Evolutionary conservation across 2,329 filamentous ascomycete genomes (phyloP).

Genomic region (Alternaria postmessia): DNA sequence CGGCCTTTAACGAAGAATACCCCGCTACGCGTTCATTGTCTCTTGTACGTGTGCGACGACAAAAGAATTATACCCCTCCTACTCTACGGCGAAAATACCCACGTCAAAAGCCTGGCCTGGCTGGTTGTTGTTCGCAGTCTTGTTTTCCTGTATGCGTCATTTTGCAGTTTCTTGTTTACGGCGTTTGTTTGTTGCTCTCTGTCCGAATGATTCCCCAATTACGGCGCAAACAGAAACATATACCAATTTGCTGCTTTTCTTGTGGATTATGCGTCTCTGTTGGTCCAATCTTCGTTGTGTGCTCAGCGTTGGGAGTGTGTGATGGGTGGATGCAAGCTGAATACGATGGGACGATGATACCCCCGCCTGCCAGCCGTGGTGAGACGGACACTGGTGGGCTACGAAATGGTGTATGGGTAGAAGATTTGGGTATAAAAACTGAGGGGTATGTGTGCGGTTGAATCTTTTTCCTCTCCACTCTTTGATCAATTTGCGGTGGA

Average conservation of each 20-base stretch:
- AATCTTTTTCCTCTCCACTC: neutral
- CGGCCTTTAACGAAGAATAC: constrained; percentile 50
- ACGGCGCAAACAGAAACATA: constrained; percentile 54
- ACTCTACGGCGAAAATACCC: constrained; percentile 41
- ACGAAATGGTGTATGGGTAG: constrained; percentile 12
- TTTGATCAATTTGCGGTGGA: neutral
- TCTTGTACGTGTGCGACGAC: constrained; percentile 43
- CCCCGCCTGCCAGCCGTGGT: constrained; percentile 28
- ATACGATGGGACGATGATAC: constrained; percentile 28
- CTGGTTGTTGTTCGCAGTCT: constrained; percentile 30
- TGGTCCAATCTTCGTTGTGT: constrained; percentile 1
- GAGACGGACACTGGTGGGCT: constrained; percentile 32
- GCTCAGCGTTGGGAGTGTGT: neutral
- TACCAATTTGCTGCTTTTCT: constrained; percentile 52
- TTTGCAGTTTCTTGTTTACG: constrained; percentile 25
- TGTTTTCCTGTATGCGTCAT: constrained; percentile 32
- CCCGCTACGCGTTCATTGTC: constrained; percentile 39
- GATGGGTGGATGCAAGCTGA: constrained; percentile 4
- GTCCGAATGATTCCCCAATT: constrained; percentile 48
- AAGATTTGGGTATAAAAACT: constrained; percentile 2
- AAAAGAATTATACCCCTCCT: constrained; percentile 53
- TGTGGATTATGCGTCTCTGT: constrained; percentile 10
- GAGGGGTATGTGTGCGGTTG: constrained; percentile 5
- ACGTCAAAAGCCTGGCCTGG: constrained; percentile 46
- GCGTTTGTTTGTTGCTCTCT: constrained; percentile 26